phyloP scores from a whole-genome alignment of 2,329 filamentous ascomycete genomes.

The Cylindrodendrum hubeiense region DNA sequence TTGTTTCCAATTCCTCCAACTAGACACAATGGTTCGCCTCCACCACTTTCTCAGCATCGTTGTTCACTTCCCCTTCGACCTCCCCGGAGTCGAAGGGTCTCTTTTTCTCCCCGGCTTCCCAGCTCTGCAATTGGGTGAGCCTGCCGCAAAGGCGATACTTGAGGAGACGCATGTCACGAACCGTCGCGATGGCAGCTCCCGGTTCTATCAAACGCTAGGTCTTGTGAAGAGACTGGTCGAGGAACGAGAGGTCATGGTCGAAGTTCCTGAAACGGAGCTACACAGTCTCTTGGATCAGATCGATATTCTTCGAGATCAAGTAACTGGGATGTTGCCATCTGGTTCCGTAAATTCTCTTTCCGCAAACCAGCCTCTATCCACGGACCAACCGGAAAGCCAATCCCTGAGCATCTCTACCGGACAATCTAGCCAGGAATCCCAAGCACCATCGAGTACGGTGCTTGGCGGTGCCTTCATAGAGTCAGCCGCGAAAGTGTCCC shows the following conservation, averaged over 20 bases:
- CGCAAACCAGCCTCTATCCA: not conserved
- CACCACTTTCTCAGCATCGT: slow-evolving; percentile 35
- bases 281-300: slow-evolving; percentile 46
- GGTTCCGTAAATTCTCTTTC: no score
- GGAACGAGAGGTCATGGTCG: slow-evolving; percentile 38
- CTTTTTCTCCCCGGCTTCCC: slow-evolving; percentile 28
- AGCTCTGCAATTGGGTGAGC: slow-evolving; percentile 20
- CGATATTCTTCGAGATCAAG: slow-evolving; percentile 43
- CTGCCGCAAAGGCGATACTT: slow-evolving; percentile 16
- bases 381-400: not conserved
- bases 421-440: not conserved
- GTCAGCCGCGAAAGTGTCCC: not conserved
- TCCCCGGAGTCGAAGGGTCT: slow-evolving; percentile 24
- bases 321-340: slow-evolving; percentile 42
- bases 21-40: slow-evolving; percentile 39
- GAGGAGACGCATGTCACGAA: slow-evolving; percentile 27
- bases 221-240: slow-evolving; percentile 43
- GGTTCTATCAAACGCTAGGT: slow-evolving; percentile 29
- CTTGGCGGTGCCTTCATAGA: slow-evolving; percentile 10
- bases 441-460: slow-evolving; percentile 1
- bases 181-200: slow-evolving; percentile 19
- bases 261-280: slow-evolving; percentile 41
- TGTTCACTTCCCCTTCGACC: slow-evolving; percentile 24
- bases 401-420: not conserved
- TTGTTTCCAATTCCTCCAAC: slow-evolving; percentile 9